phyloP scores from a whole-genome alignment of 2,329 filamentous ascomycete species.

The Botrytis tulipae region DNA sequence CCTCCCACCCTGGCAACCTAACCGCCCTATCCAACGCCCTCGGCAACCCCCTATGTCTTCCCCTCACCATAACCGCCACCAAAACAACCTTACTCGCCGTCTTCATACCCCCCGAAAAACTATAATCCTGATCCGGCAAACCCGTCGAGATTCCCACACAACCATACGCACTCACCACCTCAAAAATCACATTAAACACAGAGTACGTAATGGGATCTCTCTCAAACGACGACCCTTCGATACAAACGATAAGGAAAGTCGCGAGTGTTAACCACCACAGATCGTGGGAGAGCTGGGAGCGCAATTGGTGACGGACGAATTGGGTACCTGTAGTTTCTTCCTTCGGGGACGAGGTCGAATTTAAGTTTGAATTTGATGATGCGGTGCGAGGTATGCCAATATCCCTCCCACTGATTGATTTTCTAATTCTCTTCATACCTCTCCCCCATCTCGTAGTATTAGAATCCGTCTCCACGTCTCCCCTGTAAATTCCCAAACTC shows the following conservation, averaged over 20 bases:
- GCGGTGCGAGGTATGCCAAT: background rate
- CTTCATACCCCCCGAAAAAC: conserved; percentile 55
- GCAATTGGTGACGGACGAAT: conserved; percentile 48
- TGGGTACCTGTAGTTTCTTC: background rate
- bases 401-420: conserved; percentile 12
- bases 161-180: conserved; percentile 57
- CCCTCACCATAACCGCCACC: conserved; percentile 55
- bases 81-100: conserved; percentile 57
- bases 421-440: background rate
- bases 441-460: conserved; percentile 17
- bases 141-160: conserved; percentile 61
- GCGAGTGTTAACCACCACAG: conserved; percentile 64
- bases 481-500: conserved; percentile 57
- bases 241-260: conserved; percentile 57
- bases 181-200: conserved; percentile 60
- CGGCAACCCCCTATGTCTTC: conserved; percentile 55
- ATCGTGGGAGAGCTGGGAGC: conserved; percentile 65
- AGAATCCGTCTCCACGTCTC: conserved; percentile 25
- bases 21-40: conserved; percentile 56
- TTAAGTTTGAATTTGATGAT: background rate
- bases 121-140: conserved; percentile 52
- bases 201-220: conserved; percentile 52
- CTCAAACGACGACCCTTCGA: conserved; percentile 56
- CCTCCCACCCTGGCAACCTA: conserved; percentile 41
- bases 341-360: background rate